These are phyloP conservation scores for Blastomyces emzantsi DNA, from an alignment of 2,329 filamentous ascomycete genomes.

Conservation along the genomic window DNA sequence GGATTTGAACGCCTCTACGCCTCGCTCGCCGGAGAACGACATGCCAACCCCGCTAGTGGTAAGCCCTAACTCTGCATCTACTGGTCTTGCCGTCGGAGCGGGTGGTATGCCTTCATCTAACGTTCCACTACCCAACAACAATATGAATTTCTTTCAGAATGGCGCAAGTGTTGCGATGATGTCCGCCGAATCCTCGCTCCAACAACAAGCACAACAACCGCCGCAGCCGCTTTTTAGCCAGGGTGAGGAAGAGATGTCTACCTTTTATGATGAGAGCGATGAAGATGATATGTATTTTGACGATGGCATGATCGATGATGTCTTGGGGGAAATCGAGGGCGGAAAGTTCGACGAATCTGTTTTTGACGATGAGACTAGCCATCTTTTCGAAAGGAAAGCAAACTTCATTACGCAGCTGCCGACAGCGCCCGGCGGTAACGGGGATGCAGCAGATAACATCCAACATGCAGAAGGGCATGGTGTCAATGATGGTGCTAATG, in stretches of 20 bases:
- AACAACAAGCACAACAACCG: no score
- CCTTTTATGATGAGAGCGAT: slow-evolving; percentile 9
- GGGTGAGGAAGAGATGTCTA: neutral
- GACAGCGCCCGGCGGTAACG: neutral
- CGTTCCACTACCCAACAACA: neutral
- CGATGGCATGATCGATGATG: slow-evolving; percentile 37
- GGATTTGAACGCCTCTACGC: slow-evolving; percentile 14
- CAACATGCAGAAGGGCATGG: neutral
- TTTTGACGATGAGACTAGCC: slow-evolving; percentile 40
- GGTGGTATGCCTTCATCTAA: neutral
- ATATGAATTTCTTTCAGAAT: neutral
- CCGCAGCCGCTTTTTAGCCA: neutral
- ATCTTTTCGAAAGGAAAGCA: slow-evolving; percentile 35
- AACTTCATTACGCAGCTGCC: slow-evolving; percentile 6
- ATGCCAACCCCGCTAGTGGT: slow-evolving; percentile 2
- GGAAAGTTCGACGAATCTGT: slow-evolving; percentile 40
- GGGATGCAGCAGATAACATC: neutral
- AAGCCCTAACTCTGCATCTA: neutral
- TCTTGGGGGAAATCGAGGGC: slow-evolving; percentile 25
- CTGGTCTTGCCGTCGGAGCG: neutral
- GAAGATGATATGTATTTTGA: slow-evolving; percentile 40
- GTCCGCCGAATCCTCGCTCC: neutral
- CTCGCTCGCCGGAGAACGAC: slow-evolving; percentile 1
- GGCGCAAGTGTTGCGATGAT: neutral
- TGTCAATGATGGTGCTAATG: neutral